Base-by-base conservation (phyloP, 306 rosid species). In the Ceratonia siliqua region DNA sequence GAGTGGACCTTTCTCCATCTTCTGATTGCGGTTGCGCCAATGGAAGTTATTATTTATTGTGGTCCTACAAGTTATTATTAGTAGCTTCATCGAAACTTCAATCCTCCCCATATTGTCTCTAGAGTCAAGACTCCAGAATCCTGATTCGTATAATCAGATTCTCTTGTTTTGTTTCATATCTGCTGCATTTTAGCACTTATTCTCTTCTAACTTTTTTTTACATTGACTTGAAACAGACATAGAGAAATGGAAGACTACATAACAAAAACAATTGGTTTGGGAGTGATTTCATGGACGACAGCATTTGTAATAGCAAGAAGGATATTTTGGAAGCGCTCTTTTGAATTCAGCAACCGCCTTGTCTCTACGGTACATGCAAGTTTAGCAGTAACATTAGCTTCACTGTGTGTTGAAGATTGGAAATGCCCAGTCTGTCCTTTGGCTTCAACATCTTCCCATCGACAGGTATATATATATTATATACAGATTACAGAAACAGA, bases 331-430 rank as follows among this genome's bases (percentile, higher is more conserved):
- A 81, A 88, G 0, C 73, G 84, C 4, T 85, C 94, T 0, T 91
- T 88, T 72, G 94, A 78, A 13, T 89, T 91, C 74, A 79, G 85
- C 83, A 93, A 86, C 66, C 87, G 97, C 5, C 7, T 91, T 53
- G 89, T 91, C 28, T 93, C 98, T 2, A 77, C 91, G 2, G 38
- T 85, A 54, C 97, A 91, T 82, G 98, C 97, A 53, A 73, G 38
- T 36, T 21, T 86, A 6, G 97, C 91, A 11, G 97, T 93, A 1
- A 79, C 88, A 3, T 66, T 91, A 30, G 88, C 97, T 62, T 85
- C 89, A 8, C 77, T 87, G 39, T 85, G 93, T 14, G 87, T 93
- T 30, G 17, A 87, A 78, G 85, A 88, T 77, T 89, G 96, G 97
- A 84, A 54, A 1, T 91, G 97, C 73, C 94, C 98, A 20, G 72